Evolutionary conservation across 1,284 basidiomycete genomes (phyloP).

Genomic region (Trichosporon sp.): DNA sequence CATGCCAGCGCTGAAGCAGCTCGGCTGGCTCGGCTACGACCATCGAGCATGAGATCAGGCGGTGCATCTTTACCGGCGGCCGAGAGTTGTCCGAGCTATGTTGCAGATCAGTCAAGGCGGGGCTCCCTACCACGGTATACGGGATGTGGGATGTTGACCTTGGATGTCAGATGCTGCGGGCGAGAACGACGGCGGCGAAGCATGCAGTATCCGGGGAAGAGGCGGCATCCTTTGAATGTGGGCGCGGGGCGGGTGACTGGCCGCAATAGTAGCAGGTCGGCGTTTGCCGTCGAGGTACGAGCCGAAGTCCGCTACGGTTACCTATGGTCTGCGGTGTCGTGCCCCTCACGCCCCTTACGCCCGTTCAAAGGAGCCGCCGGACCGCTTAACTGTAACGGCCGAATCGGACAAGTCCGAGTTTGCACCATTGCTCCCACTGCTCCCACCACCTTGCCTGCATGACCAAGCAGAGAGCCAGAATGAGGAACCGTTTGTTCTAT

Average conservation of each 20-base stretch:
- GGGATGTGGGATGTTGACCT: not conserved
- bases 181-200: not conserved
- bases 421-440: not conserved
- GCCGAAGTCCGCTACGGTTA: constrained; percentile 1
- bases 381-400: constrained; percentile 6
- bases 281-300: not conserved
- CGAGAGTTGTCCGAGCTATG: not conserved
- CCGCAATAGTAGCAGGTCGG: not conserved
- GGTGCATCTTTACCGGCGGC: not conserved
- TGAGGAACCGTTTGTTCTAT: not conserved
- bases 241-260: too few relatives aligned
- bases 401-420: constrained; percentile 15
- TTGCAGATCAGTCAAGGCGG: not conserved
- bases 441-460: not conserved
- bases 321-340: too few relatives aligned
- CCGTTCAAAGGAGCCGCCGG: not conserved
- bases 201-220: not conserved
- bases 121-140: not conserved
- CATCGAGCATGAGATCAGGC: too few relatives aligned
- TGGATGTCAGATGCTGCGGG: not conserved
- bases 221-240: too few relatives aligned
- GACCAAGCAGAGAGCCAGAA: constrained; percentile 2
- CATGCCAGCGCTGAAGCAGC: not conserved
- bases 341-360: not conserved
- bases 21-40: constrained; percentile 8